Conservation (phyloP, 495 filamentous ascomycete genomes). For the Annulohypoxylon maeteangense region DNA sequence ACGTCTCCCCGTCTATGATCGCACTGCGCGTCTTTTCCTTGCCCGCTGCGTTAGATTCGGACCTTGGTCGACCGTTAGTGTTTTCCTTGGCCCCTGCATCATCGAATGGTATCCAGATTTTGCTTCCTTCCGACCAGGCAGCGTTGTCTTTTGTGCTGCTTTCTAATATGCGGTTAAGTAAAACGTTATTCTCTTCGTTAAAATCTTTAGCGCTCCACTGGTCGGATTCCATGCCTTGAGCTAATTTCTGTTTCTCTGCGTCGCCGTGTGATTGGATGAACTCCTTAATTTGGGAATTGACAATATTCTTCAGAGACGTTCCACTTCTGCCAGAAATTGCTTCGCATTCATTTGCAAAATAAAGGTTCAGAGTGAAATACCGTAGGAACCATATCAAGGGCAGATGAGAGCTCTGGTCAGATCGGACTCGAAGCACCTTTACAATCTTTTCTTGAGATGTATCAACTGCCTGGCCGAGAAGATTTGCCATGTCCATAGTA, state of each 20-base stretch:
- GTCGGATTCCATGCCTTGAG: slow-evolving; percentile 87
- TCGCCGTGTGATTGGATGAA: slow-evolving; percentile 83
- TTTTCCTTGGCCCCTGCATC: slow-evolving; percentile 49
- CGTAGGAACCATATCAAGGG: slow-evolving; percentile 81
- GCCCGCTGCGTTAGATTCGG: slow-evolving; percentile 61
- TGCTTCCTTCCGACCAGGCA: slow-evolving; percentile 75
- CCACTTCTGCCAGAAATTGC: slow-evolving; percentile 91
- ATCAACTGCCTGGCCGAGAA: slow-evolving; percentile 94
- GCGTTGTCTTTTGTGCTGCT: slow-evolving; percentile 83
- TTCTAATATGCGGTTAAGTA: slow-evolving; percentile 75
- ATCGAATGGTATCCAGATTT: slow-evolving; percentile 72
- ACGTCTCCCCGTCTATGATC: slow-evolving; percentile 83
- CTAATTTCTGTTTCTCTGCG: slow-evolving; percentile 78
- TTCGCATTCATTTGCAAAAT: slow-evolving; percentile 97
- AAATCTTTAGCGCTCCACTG: slow-evolving; percentile 93
- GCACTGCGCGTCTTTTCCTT: slow-evolving; percentile 80
- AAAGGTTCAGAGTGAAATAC: slow-evolving; percentile 91
- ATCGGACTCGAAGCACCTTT: slow-evolving; percentile 90
- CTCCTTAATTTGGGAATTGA: slow-evolving; percentile 91
- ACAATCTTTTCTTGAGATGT: slow-evolving; percentile 91
- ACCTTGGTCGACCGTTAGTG: slow-evolving; percentile 45
- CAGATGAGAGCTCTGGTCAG: slow-evolving; percentile 81
- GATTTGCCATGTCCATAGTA: slow-evolving; percentile 88
- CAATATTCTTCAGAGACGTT: slow-evolving; percentile 82
- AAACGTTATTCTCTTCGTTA: slow-evolving; percentile 67